Percentiles rank a stretch among this genome's conserved stretches.
Evolutionary conservation across 306 rosid species (phyloP).

Genomic region (Prunus salicina): DNA sequence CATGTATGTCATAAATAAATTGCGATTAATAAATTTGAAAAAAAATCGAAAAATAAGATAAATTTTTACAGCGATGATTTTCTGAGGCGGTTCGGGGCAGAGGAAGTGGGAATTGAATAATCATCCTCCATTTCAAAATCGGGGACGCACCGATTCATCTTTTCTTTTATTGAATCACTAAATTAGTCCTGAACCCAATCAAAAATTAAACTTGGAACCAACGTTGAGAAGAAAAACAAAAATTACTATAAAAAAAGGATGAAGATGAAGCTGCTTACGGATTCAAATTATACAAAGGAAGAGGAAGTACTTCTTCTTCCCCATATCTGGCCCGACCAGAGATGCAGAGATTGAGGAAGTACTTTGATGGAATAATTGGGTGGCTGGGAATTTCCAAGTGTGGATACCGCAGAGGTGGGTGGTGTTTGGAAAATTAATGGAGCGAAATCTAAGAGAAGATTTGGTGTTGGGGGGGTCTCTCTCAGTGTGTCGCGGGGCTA

Average conservation of each 20-base stretch:
- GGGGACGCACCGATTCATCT: conserved; percentile 71
- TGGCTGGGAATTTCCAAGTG: background rate
- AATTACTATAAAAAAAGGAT: too few species aligned
- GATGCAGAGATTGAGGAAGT: background rate
- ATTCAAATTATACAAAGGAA: background rate
- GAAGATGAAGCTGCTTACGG: background rate
- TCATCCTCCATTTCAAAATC: conserved; percentile 59
- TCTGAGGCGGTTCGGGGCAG: conserved; percentile 31
- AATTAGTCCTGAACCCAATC: background rate
- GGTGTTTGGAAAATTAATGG: background rate
- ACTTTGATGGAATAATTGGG: background rate
- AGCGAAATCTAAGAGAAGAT: background rate
- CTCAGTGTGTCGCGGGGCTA: background rate
- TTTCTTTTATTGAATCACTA: background rate
- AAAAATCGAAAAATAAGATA: background rate
- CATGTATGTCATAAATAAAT: too few species aligned
- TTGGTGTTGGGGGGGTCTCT: too few species aligned
- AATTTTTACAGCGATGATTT: conserved; percentile 44
- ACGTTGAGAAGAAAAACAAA: too few species aligned
- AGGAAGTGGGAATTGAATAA: conserved; percentile 34
- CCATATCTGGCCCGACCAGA: background rate
- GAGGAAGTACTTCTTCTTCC: background rate
- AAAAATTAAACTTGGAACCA: background rate
- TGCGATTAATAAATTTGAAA: too few species aligned
- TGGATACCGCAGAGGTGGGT: background rate